phyloP scores from a whole-genome alignment of 2,329 filamentous ascomycete genomes.

The Neoscytalidium dimidiatum region DNA sequence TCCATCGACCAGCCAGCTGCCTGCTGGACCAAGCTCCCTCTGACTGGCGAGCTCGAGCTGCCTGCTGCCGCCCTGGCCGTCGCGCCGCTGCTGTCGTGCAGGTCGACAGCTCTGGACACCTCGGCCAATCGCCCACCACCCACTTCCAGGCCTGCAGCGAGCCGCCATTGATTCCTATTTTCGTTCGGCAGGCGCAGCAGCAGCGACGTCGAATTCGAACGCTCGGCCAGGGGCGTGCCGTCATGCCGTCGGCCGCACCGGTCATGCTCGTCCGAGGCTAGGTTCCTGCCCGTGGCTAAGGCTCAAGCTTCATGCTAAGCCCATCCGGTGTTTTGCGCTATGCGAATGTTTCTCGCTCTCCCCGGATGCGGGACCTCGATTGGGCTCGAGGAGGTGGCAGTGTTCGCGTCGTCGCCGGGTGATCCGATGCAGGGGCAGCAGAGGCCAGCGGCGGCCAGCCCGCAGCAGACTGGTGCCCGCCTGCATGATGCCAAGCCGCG shows the following conservation, averaged over 20 bases:
- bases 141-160: neutral
- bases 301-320: conserved; percentile 13
- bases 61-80: neutral
- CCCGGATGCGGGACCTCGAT: neutral
- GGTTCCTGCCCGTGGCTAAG: neutral
- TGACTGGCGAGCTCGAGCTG: neutral
- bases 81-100: neutral
- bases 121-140: neutral
- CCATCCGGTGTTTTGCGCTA: conserved; percentile 8
- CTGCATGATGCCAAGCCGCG: conserved; percentile 4
- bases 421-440: conserved; percentile 15
- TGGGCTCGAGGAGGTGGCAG: conserved; percentile 15
- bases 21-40: neutral
- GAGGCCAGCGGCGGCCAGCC: too few relatives aligned
- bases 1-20: neutral
- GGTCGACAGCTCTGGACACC: neutral
- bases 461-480: too few relatives aligned
- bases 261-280: neutral
- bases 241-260: neutral
- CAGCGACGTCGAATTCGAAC: neutral
- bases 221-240: neutral
- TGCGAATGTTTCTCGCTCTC: conserved; percentile 5
- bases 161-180: conserved; percentile 7
- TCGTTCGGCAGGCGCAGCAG: neutral
- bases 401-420: conserved; percentile 17